Conservation (phyloP, 495 filamentous ascomycete species). For the Annulohypoxylon stygium region DNA sequence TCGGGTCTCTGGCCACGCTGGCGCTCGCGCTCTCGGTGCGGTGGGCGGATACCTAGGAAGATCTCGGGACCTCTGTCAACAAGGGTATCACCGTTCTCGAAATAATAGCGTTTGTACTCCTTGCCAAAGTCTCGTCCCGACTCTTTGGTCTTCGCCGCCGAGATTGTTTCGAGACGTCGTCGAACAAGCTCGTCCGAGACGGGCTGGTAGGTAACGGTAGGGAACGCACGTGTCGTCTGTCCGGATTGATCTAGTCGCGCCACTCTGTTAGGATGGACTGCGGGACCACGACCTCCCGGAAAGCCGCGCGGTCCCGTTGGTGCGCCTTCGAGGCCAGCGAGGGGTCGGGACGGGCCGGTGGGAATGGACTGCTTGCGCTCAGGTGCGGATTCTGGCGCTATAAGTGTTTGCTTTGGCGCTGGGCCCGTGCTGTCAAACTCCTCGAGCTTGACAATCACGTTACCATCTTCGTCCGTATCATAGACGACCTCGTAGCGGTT, state of each 20-base stretch:
- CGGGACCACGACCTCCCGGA: slow-evolving; percentile 31
- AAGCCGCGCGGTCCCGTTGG: slow-evolving; percentile 57
- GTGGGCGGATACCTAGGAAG: slow-evolving; percentile 67
- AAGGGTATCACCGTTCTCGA: slow-evolving; percentile 76
- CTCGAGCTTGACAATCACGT: slow-evolving; percentile 66
- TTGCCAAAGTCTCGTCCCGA: slow-evolving; percentile 65
- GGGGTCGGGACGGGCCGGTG: slow-evolving; percentile 56
- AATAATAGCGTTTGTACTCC: slow-evolving; percentile 80
- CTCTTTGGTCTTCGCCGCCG: slow-evolving; percentile 64
- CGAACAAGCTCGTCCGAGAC: slow-evolving; percentile 67
- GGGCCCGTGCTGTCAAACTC: slow-evolving; percentile 51
- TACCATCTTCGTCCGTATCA: slow-evolving; percentile 67
- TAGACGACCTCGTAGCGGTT: slow-evolving; percentile 61
- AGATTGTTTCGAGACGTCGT: slow-evolving; percentile 75
- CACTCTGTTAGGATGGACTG: slow-evolving; percentile 26
- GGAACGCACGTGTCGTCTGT: slow-evolving; percentile 50
- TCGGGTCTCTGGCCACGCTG: slow-evolving; percentile 32
- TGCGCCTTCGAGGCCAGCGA: slow-evolving; percentile 56
- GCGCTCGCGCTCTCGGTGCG: slow-evolving; percentile 57
- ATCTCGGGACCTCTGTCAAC: slow-evolving; percentile 84
- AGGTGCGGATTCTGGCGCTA: slow-evolving; percentile 31
- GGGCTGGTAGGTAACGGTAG: slow-evolving; percentile 60
- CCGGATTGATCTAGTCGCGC: slow-evolving; percentile 30
- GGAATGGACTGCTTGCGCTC: slow-evolving; percentile 52
- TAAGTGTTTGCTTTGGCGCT: slow-evolving; percentile 30